A percentile compares a stretch with the other conserved stretches of the same genome.
Conservation (phyloP, 306 rosid species). For the Rosa rugosa region DNA sequence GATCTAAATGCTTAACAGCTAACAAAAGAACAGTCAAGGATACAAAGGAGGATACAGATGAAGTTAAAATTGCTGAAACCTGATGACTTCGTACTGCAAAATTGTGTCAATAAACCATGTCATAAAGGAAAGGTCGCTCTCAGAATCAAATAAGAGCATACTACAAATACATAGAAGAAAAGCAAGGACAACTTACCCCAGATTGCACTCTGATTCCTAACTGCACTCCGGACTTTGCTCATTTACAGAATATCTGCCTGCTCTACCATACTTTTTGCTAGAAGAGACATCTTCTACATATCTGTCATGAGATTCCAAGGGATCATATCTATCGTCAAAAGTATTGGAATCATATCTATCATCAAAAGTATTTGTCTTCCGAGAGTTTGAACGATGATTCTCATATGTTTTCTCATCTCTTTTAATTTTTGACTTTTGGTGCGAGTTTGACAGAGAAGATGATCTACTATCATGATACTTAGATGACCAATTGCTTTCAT, state of each 20-base stretch:
- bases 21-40: constrained; percentile 51
- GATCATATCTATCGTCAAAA: constrained; percentile 70
- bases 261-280: constrained; percentile 25
- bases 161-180: constrained; percentile 26
- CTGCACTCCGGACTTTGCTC: constrained; percentile 11
- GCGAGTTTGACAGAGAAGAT: constrained; percentile 23
- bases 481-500: constrained; percentile 23
- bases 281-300: constrained; percentile 43
- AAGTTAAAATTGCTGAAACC: constrained; percentile 58
- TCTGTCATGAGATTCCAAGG: constrained; percentile 47
- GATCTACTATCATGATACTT: constrained; percentile 30
- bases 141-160: constrained; percentile 27
- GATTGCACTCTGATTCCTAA: constrained; percentile 13
- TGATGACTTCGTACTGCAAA: constrained; percentile 71
- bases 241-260: constrained; percentile 26
- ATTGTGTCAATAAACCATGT: constrained; percentile 49
- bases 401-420: constrained; percentile 33
- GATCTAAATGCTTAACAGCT: background rate
- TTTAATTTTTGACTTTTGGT: constrained; percentile 36
- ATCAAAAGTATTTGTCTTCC: constrained; percentile 34
- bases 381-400: constrained; percentile 41
- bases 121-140: constrained; percentile 36
- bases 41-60: constrained; percentile 89
- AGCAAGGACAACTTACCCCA: constrained; percentile 46
- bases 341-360: constrained; percentile 72